Percentiles rank a stretch among this genome's conserved stretches.
Evolutionary conservation across 2,329 filamentous ascomycete genomes (phyloP).

Genomic region (Fusarium miscanthi): DNA sequence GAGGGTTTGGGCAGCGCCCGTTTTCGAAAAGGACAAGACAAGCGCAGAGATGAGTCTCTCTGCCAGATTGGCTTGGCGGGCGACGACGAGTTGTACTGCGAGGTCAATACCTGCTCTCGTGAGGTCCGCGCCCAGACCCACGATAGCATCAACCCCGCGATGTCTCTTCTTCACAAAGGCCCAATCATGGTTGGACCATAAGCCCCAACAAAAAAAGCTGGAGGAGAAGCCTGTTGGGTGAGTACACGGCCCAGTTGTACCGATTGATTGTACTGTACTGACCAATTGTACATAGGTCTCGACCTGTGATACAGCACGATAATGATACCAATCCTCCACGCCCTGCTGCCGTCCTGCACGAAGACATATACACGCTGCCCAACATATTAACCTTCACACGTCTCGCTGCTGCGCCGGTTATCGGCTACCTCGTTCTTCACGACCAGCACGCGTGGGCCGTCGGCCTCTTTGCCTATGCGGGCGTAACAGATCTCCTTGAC

Average conservation of each 20-base stretch:
- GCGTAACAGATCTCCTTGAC: slow-evolving; percentile 90
- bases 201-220: slow-evolving; percentile 17
- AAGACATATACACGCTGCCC: slow-evolving; percentile 97
- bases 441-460: slow-evolving; percentile 83
- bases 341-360: slow-evolving; percentile 55
- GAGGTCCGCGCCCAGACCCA: slow-evolving; percentile 15
- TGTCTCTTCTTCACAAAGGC: slow-evolving; percentile 40
- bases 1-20: slow-evolving; percentile 14
- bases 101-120: slow-evolving; percentile 5
- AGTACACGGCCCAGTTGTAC: not conserved
- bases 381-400: slow-evolving; percentile 92
- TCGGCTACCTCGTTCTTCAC: slow-evolving; percentile 90
- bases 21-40: slow-evolving; percentile 8
- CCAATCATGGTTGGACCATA: slow-evolving; percentile 34
- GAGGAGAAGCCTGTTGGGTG: slow-evolving; percentile 10
- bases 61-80: slow-evolving; percentile 32
- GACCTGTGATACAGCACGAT: not conserved
- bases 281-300: slow-evolving; percentile 10
- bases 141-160: slow-evolving; percentile 10
- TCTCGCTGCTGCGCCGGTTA: slow-evolving; percentile 81
- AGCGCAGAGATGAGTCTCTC: slow-evolving; percentile 23
- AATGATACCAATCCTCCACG: not conserved
- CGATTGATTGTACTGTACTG: not conserved
- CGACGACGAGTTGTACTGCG: slow-evolving; percentile 10
- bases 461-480: slow-evolving; percentile 90